Evolutionary conservation across 2,329 filamentous ascomycete genomes (phyloP), one percentile per base, ranked within the genome.

Genomic region (Pseudogymnoascus sp.): DNA sequence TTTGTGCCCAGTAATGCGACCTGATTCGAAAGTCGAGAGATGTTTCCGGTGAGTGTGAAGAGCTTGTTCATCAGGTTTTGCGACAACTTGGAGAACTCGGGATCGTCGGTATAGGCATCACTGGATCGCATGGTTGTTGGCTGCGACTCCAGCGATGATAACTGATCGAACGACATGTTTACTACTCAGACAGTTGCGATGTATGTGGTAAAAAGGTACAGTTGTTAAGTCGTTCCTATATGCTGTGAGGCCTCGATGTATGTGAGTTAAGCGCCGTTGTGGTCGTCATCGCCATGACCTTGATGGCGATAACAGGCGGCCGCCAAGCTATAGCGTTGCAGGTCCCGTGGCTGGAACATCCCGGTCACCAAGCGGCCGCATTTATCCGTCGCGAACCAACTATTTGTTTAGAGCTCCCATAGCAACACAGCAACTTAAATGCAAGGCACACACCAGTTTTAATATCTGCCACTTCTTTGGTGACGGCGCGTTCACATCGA

Each of bases 101-200:
- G 94, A 73, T 97, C 91, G 77, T 99, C 94, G 72, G 84, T 82
- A 77, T 96, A 99, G 72, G 89, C 88, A 73, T 88, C 86, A 64
- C 85, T 80, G 66, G 86, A 83, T 65, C 89, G 81, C 77, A 82
- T 82, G 65, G 79, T 84, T 31, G 85, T 86, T 40, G 86, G 84
- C 75, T 89, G 88, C 80, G 92, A 86, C 79, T 97, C 93, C 68
- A 97, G 81, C 65, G 85, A 88, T 62, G 89, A 89, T 66, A 94
- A 83, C 69, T 90, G 89, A 74, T 96, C 89, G 77, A 94, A 97
- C 15, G 93, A 96, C 93, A 97, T 97, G 65, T 64, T 72, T 61
- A 21, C 10, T 33, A n/a, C 48, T 18, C 29, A 55, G 48, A 21
- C 29, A 35, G 15, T 33, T 60, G 62, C 15, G 5, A 37, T 42